A percentile compares a stretch with the other conserved stretches of the same genome.
These are phyloP conservation scores for Aspergillus puulaauensis DNA, from an alignment of 2,329 filamentous ascomycete species.

Conservation along the genomic window DNA sequence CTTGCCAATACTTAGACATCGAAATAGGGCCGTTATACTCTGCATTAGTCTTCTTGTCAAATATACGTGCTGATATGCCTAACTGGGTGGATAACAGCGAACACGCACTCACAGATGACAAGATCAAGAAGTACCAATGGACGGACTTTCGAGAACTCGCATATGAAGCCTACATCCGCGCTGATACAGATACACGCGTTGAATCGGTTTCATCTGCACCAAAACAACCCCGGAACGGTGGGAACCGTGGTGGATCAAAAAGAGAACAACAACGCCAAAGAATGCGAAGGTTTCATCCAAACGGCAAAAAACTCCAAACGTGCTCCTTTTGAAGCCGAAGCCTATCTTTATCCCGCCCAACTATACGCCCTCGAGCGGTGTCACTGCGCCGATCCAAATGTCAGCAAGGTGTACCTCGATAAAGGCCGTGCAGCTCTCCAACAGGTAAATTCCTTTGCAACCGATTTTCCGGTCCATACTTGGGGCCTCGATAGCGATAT, in stretches of 20 bases:
- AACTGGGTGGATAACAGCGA: too few species aligned
- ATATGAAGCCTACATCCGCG: too few species aligned
- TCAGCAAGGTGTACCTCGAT: conserved; percentile 5
- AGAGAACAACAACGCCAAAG: conserved; percentile 27
- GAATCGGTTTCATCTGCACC: too few species aligned
- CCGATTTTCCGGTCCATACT: conserved; percentile 25
- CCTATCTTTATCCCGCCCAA: conserved; percentile 51
- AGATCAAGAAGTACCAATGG: too few species aligned
- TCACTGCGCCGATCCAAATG: not conserved
- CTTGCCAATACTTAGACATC: too few species aligned
- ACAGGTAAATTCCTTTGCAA: conserved; percentile 29
- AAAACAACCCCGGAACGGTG: not conserved
- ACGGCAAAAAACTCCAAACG: conserved; percentile 37
- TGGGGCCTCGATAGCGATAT: conserved; percentile 44
- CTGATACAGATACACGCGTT: too few species aligned
- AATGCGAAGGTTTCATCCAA: conserved; percentile 44
- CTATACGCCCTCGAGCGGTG: conserved; percentile 47
- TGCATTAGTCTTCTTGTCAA: too few species aligned
- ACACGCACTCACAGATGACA: too few species aligned
- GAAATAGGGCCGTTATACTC: too few species aligned
- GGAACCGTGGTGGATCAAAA: conserved; percentile 27
- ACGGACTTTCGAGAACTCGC: too few species aligned
- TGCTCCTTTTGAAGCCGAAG: conserved; percentile 51
- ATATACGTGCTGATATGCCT: too few species aligned
- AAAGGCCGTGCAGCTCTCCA: conserved; percentile 15